Evolutionary conservation across 192 early-diverging fungal species (phyloP).

Genomic region (Kappamyces sp.): DNA sequence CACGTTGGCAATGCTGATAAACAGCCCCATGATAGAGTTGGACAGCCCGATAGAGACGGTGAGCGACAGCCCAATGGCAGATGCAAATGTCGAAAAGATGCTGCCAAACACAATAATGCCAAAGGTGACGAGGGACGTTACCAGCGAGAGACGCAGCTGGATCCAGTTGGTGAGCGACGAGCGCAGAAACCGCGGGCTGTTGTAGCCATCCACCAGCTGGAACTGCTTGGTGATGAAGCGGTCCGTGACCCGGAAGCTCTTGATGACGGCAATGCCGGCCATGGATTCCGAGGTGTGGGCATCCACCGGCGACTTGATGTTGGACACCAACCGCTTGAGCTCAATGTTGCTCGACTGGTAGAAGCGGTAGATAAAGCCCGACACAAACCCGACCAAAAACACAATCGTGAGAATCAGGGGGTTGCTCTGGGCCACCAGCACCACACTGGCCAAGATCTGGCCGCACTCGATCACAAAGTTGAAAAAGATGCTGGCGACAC

Average conservation of each 20-base stretch:
- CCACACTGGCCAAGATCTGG: not conserved
- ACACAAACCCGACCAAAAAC: conserved; percentile 14
- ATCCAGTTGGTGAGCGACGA: conserved; percentile 21
- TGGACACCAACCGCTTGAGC: conserved; percentile 25
- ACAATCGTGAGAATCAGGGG: conserved; percentile 9
- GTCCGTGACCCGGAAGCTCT: conserved; percentile 15
- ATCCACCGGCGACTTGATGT: conserved; percentile 25
- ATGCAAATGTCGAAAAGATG: not conserved
- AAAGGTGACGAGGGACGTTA: conserved; percentile 8
- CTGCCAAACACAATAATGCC: not conserved
- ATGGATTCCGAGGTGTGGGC: conserved; percentile 35
- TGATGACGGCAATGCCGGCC: conserved; percentile 28
- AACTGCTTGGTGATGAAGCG: conserved; percentile 13
- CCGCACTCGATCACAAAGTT: not conserved
- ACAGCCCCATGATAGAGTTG: conserved; percentile 58
- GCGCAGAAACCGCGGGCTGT: conserved; percentile 16
- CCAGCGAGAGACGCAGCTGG: conserved; percentile 6
- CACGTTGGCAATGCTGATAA: conserved; percentile 31
- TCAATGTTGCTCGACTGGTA: conserved; percentile 30
- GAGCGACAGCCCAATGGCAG: conserved; percentile 8
- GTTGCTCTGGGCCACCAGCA: not conserved
- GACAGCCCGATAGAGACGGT: conserved; percentile 32
- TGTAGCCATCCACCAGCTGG: conserved; percentile 14
- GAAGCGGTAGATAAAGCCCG: conserved; percentile 16
- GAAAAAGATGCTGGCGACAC: not conserved